Base-by-base conservation (phyloP, 2,329 filamentous ascomycete species). In the Cercospora beticola region DNA sequence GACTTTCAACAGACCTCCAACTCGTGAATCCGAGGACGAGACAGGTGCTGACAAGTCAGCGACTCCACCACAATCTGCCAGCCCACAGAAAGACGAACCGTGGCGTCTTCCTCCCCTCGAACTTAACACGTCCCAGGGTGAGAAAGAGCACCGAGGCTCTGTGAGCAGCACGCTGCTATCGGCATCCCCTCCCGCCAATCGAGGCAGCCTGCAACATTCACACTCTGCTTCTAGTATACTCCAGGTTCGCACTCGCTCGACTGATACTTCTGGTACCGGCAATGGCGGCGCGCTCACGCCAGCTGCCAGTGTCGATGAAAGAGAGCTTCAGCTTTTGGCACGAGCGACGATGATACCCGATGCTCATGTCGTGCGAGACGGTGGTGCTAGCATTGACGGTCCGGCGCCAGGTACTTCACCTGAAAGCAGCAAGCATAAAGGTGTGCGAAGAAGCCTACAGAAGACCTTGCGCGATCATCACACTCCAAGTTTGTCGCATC, bases 371-470 rank as follows among this genome's bases (percentile, higher is more conserved):
- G 52, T 33, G 12, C 31, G 21, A 36, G 63, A 30, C 21, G 63
- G 63, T 28, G 43, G 64, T 18, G 62, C 67, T 18, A 70, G 68
- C 62, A 56, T 74, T 31, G 74, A 76, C 31, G 72, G 71, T 26
- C 64, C 72, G 7, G 26, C 65, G 14, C 33, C 52, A 8, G 61
- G 72, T 10, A 75, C 73, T 30, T 72, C 72, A n/a, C 72, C 75
- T 65, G 61, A 76, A 73, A 63, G 58, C 30, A 75, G 69, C 66
- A 74, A 75, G 60, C 74, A 74, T 66, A 77, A 74, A 66, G 93
- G 90, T 77, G 89, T 94, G 62, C 90, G 94, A 26, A 89, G 93
- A 70, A 97, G 93, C 78, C 83, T 98, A 14, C 94, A 97, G 75
- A 91, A 93, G 67, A 97, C 94, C 12, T 86, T 98, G 67, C 88